Evolutionary conservation across 2,329 filamentous ascomycete genomes (phyloP).

Genomic region (Capronia epimyces): DNA sequence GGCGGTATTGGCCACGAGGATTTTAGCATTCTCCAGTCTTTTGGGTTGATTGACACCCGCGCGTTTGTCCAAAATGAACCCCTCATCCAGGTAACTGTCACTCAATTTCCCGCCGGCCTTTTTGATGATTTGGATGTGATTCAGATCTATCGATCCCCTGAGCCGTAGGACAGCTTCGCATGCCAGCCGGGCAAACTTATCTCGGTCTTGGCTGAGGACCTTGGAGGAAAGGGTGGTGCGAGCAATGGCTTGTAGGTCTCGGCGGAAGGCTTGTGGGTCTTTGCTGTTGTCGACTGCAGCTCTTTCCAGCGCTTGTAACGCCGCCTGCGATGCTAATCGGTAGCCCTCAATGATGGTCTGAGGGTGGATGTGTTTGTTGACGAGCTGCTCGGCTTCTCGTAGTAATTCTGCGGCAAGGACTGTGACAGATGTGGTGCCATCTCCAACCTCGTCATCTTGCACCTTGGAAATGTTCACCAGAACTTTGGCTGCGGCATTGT

Average conservation of each 20-base stretch:
- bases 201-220: conserved; percentile 86
- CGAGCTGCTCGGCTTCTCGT: conserved; percentile 91
- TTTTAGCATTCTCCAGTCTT: conserved; percentile 95
- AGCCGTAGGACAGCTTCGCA: conserved; percentile 87
- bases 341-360: conserved; percentile 99
- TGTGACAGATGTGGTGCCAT: conserved; percentile 96
- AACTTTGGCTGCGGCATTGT: conserved; percentile 97
- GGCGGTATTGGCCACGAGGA: conserved; percentile 91
- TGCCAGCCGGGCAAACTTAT: conserved; percentile 84
- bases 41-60: conserved; percentile 99
- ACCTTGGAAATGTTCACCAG: conserved; percentile 99
- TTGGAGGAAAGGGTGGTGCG: conserved; percentile 96
- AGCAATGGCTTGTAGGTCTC: conserved; percentile 84
- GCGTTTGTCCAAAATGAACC: conserved; percentile 98
- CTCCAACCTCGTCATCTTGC: conserved; percentile 96
- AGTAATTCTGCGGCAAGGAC: conserved; percentile 92
- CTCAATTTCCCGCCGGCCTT: conserved; percentile 96
- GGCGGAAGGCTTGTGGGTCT: conserved; percentile 74
- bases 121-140: conserved; percentile 99
- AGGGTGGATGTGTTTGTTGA: conserved; percentile 97
- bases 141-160: conserved; percentile 85
- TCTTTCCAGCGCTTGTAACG: conserved; percentile 75
- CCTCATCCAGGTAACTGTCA: conserved; percentile 95
- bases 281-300: conserved; percentile 86
- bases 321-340: conserved; percentile 89